Base-by-base conservation (phyloP, 2,329 filamentous ascomycete genomes). In the Aspergillus calidoustus region DNA sequence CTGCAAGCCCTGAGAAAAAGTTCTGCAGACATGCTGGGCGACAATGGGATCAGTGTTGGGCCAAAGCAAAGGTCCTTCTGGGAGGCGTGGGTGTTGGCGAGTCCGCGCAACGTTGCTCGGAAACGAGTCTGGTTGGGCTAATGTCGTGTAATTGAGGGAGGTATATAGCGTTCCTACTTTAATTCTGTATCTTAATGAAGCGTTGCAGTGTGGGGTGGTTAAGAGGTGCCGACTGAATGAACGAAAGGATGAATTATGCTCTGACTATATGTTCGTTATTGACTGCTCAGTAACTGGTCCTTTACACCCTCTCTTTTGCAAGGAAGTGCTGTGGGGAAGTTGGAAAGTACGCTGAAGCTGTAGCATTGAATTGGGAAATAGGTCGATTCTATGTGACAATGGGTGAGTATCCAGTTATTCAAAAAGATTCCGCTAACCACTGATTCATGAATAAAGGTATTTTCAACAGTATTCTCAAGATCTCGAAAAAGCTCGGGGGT, bases 1-100 rank as follows among this genome's bases (percentile, higher is more conserved):
- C 56, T 69, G 34, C 72, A 75, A 43, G 68, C 68, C 15, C 57
- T 79, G 11, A 59, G 68, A 4, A 54, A 64, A 13, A 64, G 76
- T 19, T 68, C 72, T 1, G 70, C 57, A 9, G 72, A 75, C 51
- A 76, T 75, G 13, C 63, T 77, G n/a, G 76, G 74, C 4, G 78
- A 77, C 62, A 72, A 77, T 54, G 79, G 75, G 1, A 25, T 71
- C 8, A 66, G 64, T 54, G 77, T 79, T 28, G 64, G 68, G 30
- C 69, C 68, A 19, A 69, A 73, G 7, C 76, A 78, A 62, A 64
- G 70, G 19, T 63, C 68, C 41, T 60, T 77, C 44, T 79, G 77
- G 77, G 74, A 78, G 64, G 71, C 71, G 41, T 78, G 76, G 77
- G 74, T 78, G 23, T 66, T 77, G 49, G 70, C 76, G 13, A 64